Evolutionary conservation across 2,329 filamentous ascomycete genomes (phyloP).

Genomic region (Penicillium olsonii): DNA sequence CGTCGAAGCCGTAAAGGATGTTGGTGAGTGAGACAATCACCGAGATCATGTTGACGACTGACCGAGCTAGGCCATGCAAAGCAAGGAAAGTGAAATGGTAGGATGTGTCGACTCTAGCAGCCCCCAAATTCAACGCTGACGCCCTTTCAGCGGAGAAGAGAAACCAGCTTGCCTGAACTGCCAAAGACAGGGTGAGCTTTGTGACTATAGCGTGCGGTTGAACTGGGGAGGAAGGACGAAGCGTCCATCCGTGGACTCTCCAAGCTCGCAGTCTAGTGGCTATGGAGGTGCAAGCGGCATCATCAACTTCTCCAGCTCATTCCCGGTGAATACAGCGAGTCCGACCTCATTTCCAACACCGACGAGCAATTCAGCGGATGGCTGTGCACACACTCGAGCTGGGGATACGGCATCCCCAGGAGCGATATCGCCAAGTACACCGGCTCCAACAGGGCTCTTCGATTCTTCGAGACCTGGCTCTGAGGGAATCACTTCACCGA

Average conservation of each 20-base stretch:
- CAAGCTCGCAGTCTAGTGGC: conserved; percentile 30
- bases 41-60: not conserved
- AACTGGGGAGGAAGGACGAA: conserved; percentile 77
- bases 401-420: conserved; percentile 15
- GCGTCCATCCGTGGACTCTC: conserved; percentile 49
- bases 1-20: conserved; percentile 68
- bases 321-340: conserved; percentile 11
- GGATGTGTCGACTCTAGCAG: conserved; percentile 5
- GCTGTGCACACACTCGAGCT: conserved; percentile 12
- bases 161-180: conserved; percentile 74
- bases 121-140: conserved; percentile 13
- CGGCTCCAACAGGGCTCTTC: conserved; percentile 14
- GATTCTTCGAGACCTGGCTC: conserved; percentile 18
- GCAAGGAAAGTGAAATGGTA: conserved; percentile 76
- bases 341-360: conserved; percentile 12
- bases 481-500: conserved; percentile 13
- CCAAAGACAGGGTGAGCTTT: conserved; percentile 68
- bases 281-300: conserved; percentile 23
- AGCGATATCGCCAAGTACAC: conserved; percentile 17
- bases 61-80: conserved; percentile 68
- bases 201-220: conserved; percentile 78
- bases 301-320: conserved; percentile 16
- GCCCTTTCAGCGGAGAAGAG: conserved; percentile 65
- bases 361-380: conserved; percentile 15
- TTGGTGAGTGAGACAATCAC: conserved; percentile 54